Conservation (phyloP, 768 basidiomycete species). For the Mycena vulgaris region DNA sequence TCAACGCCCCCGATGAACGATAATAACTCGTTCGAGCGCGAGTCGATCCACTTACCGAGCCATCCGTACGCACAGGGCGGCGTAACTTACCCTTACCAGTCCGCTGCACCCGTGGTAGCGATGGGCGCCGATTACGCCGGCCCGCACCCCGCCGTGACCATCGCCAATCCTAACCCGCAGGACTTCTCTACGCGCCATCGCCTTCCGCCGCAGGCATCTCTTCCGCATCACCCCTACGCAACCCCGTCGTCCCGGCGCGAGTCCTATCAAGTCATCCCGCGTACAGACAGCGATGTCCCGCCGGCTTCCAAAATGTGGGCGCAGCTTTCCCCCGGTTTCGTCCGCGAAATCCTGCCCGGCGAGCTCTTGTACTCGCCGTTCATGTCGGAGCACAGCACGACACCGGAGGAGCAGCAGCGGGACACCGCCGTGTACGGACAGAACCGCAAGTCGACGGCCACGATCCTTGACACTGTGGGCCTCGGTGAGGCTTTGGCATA, state of each 20-base stretch:
- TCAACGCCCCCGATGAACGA: slow-evolving; percentile 51
- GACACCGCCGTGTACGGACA: slow-evolving; percentile 3
- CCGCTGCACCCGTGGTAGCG: slow-evolving; percentile 21
- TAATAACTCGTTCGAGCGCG: slow-evolving; percentile 40
- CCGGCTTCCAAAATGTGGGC: slow-evolving; percentile 68
- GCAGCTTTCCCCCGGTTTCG: slow-evolving; percentile 59
- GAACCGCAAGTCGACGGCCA: slow-evolving; percentile 39
- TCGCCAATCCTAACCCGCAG: slow-evolving; percentile 34
- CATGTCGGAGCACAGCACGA: slow-evolving; percentile 44
- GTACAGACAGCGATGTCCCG: slow-evolving; percentile 57
- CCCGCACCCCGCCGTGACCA: slow-evolving; percentile 48
- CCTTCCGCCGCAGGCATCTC: slow-evolving; percentile 52
- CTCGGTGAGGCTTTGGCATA: slow-evolving; percentile 76
- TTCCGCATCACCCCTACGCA: slow-evolving; percentile 62
- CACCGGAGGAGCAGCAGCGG: slow-evolving; percentile 25
- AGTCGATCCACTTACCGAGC: slow-evolving; percentile 53
- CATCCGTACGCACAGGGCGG: slow-evolving; percentile 69
- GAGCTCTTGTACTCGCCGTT: slow-evolving; percentile 68
- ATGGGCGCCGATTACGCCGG: slow-evolving; percentile 53
- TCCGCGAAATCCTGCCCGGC: slow-evolving; percentile 60
- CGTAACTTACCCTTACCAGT: slow-evolving; percentile 46
- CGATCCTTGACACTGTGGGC: slow-evolving; percentile 67
- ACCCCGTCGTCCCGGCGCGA: slow-evolving; percentile 49
- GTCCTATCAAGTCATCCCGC: slow-evolving; percentile 53
- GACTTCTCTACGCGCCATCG: slow-evolving; percentile 53